Base-by-base conservation (phyloP, 2,329 filamentous ascomycete species). In the Chaetomiaceae sp. region DNA sequence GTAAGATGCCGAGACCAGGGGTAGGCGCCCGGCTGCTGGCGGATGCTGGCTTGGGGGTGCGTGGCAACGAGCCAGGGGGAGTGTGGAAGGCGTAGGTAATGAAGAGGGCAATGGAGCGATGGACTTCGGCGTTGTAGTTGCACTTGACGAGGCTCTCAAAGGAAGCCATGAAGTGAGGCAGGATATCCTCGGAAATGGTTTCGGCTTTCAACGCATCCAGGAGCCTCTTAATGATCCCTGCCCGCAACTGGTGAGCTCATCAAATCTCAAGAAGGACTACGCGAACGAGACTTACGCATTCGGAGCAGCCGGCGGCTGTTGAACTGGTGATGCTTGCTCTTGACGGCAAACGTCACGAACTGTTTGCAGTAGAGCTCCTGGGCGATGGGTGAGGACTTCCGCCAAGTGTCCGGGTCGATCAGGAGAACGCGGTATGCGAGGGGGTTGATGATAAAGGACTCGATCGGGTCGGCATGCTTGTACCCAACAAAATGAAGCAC, bases 361-460 rank as follows among this genome's bases (percentile, higher is more conserved):
- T 99, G 94, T 56, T 85, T 84, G 71, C 96, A 97, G 70, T 97
- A 99, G 22, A 96, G 76, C 63, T 88, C 85, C 65, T 96, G 90
- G 0, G 91, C 89, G 17, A 84, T 79, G 5, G 83, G 68, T 31
- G 88, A 85, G 20, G 88, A 88, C 69, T 83, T 85, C 59, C 92
- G 83, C 94, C 94, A 99, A 19, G 92, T 87, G 64, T 96, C 92
- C 60, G 95, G 83, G 69, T 99, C 94, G 50, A 97, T 89, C 25
- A 99, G 78, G 17, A 99, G 76, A 31, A 96, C 86, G 42, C 94
- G 85, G 70, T 97, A 99, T 4, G 92, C 94, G 57, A 99, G 78
- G 0, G 94, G 92, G 63, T 99, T 99, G 61, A 95, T 88, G 66
- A 99, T 95, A 63, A 96, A 89, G 1, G 92, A 96, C 54, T 92